Conservation (phyloP, 345 rosid genomes). For the Moricandia moricandioides region DNA sequence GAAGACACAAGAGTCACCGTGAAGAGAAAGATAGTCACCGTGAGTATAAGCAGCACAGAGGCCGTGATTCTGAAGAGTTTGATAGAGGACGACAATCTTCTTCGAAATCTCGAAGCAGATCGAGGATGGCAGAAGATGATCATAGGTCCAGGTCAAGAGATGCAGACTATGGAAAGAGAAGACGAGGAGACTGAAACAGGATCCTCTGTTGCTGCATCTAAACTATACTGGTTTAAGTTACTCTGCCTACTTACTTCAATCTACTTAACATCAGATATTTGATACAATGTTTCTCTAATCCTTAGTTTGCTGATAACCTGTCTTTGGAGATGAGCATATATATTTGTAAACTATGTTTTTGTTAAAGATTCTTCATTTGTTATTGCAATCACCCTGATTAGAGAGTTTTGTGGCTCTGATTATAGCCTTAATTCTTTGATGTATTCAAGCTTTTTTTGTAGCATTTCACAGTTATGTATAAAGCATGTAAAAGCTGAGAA, state of each 20-base stretch:
- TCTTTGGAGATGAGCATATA: constrained; percentile 22
- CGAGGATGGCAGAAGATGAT: constrained; percentile 61
- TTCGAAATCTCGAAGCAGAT: constrained; percentile 64
- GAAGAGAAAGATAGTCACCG: constrained; percentile 66
- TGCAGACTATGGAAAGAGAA: constrained; percentile 73
- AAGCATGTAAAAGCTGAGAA: constrained; percentile 27
- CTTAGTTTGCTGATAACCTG: constrained; percentile 18
- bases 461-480: constrained; percentile 14
- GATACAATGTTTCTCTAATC: constrained; percentile 28
- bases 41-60: constrained; percentile 43
- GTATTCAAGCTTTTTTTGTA: constrained; percentile 6
- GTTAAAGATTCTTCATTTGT: not conserved
- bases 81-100: constrained; percentile 75
- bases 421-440: not conserved
- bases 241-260: constrained; percentile 1
- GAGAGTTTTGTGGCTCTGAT: not conserved
- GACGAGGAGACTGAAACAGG: constrained; percentile 42
- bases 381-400: not conserved
- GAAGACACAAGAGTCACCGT: constrained; percentile 55
- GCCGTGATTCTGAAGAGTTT: constrained; percentile 59
- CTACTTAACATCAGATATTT: not conserved
- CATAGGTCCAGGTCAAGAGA: constrained; percentile 71
- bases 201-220: not conserved
- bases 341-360: constrained; percentile 26
- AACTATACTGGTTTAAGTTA: not conserved